Evolutionary conservation across 2,329 filamentous ascomycete genomes (phyloP).

Genomic region (Teratosphaeria nubilosa): DNA sequence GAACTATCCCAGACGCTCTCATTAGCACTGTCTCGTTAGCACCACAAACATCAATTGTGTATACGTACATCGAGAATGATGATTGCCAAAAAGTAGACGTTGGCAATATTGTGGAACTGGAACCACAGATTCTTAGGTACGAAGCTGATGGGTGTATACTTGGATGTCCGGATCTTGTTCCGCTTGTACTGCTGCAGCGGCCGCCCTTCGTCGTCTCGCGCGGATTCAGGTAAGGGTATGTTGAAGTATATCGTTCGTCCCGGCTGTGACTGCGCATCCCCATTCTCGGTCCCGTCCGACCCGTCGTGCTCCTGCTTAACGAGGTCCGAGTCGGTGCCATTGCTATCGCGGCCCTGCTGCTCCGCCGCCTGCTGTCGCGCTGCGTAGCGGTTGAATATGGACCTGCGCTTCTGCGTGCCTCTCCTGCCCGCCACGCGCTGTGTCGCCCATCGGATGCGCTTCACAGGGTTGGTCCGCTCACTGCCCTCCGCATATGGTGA

Average conservation of each 20-base stretch:
- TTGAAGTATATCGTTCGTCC: conserved; percentile 73
- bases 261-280: conserved; percentile 29
- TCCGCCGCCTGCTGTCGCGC: conserved; percentile 17
- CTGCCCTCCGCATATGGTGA: conserved; percentile 27
- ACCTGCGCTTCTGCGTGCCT: conserved; percentile 68
- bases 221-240: conserved; percentile 60
- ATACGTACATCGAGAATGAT: conserved; percentile 82
- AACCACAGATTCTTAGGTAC: conserved; percentile 94
- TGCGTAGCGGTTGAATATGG: conserved; percentile 59
- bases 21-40: conserved; percentile 7
- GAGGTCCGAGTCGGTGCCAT: conserved; percentile 18
- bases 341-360: conserved; percentile 20
- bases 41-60: background rate
- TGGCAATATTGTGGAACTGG: conserved; percentile 97
- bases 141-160: conserved; percentile 93
- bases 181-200: conserved; percentile 61
- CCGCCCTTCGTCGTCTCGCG: conserved; percentile 71
- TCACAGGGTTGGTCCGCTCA: conserved; percentile 45
- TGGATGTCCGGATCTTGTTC: conserved; percentile 96
- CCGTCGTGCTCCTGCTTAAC: conserved; percentile 14
- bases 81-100: conserved; percentile 94
- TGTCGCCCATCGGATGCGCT: conserved; percentile 93
- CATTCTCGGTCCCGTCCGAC: conserved; percentile 25
- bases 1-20: conserved; percentile 48
- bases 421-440: conserved; percentile 69